Conservation (phyloP, 2,329 filamentous ascomycete species). For the Curvularia hawaiiensis region DNA sequence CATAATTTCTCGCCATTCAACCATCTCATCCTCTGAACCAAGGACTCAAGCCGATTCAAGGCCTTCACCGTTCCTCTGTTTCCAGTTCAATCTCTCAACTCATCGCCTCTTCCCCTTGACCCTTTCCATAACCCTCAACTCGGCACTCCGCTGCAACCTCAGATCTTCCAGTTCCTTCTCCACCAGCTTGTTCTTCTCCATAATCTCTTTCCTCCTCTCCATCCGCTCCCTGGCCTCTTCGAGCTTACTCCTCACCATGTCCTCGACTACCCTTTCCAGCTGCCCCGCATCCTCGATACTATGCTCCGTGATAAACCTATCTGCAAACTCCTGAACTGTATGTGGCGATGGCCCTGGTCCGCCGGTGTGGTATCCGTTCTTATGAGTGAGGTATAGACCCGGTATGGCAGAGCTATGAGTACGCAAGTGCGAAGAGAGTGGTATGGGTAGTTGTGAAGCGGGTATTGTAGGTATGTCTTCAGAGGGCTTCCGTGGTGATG, state of each 20-base stretch:
- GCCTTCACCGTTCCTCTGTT: no score
- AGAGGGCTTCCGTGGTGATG: constrained; percentile 30
- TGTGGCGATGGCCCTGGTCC: constrained; percentile 50
- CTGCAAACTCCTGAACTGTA: constrained; percentile 44
- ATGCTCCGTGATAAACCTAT: constrained; percentile 48
- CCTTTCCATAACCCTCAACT: constrained; percentile 52
- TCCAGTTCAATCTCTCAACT: not conserved
- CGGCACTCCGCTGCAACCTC: constrained; percentile 52
- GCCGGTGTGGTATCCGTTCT: constrained; percentile 55
- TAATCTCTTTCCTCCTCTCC: constrained; percentile 47
- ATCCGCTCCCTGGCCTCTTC: constrained; percentile 47
- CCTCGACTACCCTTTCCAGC: constrained; percentile 42
- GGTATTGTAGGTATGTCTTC: constrained; percentile 32
- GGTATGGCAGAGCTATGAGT: constrained; percentile 51
- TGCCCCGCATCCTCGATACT: constrained; percentile 43
- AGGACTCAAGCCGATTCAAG: not conserved
- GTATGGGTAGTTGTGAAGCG: constrained; percentile 48
- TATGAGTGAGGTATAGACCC: constrained; percentile 53
- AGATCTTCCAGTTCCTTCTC: constrained; percentile 51
- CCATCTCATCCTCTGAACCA: not conserved
- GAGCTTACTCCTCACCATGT: constrained; percentile 41
- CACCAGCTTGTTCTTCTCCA: constrained; percentile 50
- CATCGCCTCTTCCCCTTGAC: constrained; percentile 43
- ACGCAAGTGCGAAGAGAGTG: constrained; percentile 50
- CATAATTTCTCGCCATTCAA: constrained; percentile 1